These are phyloP conservation scores for Neolentinus lepideus DNA, from an alignment of 1,284 basidiomycete genomes.

Conservation along the genomic window DNA sequence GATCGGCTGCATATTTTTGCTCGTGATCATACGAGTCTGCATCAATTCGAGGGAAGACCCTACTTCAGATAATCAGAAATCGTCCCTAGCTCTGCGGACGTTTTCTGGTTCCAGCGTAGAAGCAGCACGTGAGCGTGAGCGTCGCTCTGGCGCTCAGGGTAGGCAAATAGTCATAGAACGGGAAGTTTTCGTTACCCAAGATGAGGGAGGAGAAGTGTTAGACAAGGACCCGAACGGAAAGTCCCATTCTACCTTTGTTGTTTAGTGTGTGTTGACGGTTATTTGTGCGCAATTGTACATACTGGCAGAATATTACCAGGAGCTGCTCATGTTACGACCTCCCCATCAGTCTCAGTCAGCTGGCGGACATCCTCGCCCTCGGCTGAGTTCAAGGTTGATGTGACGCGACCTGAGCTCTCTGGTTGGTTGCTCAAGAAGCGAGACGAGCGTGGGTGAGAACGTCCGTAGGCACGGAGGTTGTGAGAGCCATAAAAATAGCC, in stretches of 20 bases:
- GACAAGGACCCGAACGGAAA: neutral
- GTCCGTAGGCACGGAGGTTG: too few relatives aligned
- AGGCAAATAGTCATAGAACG: neutral
- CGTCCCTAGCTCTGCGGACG: neutral
- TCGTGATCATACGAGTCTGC: conserved; percentile 9
- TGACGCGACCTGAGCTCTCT: too few relatives aligned
- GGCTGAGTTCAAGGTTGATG: too few relatives aligned
- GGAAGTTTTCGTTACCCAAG: neutral
- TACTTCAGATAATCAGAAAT: neutral
- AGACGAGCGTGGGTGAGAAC: too few relatives aligned
- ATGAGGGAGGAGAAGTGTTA: neutral
- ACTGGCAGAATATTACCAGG: too few relatives aligned
- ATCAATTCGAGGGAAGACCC: neutral
- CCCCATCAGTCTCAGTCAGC: too few relatives aligned
- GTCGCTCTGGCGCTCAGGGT: neutral
- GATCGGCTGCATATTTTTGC: conserved; percentile 11
- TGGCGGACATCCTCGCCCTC: too few relatives aligned
- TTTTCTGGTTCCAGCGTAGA: neutral
- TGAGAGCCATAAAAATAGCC: too few relatives aligned
- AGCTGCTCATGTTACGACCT: too few relatives aligned
- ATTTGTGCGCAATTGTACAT: too few relatives aligned
- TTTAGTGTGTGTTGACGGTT: neutral
- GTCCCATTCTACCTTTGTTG: neutral
- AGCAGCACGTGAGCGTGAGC: neutral
- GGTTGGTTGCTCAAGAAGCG: too few relatives aligned